Conservation (phyloP, 2,329 filamentous ascomycete species). For the Xylaria polymorpha region DNA sequence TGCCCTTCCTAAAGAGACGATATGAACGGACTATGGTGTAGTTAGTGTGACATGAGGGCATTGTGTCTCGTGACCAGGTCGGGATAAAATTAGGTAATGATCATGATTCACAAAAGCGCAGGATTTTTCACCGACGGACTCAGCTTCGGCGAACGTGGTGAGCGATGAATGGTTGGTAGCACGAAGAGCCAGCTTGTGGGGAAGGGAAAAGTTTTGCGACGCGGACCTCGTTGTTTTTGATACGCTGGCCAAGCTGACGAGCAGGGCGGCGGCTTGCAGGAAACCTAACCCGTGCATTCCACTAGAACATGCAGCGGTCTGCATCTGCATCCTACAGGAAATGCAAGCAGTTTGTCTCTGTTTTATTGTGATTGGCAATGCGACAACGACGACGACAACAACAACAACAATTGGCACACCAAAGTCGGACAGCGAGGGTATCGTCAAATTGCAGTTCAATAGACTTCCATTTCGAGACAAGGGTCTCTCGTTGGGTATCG, state of each 20-base stretch:
- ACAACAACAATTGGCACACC: not conserved
- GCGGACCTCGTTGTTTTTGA: slow-evolving; percentile 19
- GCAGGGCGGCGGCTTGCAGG: slow-evolving; percentile 11
- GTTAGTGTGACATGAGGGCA: not conserved
- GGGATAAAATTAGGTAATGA: not conserved
- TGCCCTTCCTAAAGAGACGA: not conserved
- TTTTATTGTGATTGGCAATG: slow-evolving; percentile 26
- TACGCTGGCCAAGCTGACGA: slow-evolving; percentile 14
- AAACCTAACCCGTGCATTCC: slow-evolving; percentile 15
- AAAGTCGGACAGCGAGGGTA: slow-evolving; percentile 22
- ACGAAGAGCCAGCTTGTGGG: slow-evolving; percentile 23
- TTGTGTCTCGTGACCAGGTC: not conserved
- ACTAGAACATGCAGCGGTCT: not conserved
- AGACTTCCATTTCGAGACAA: slow-evolving; percentile 22
- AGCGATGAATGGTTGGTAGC: slow-evolving; percentile 31
- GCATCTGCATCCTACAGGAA: slow-evolving; percentile 5
- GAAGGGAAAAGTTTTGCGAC: slow-evolving; percentile 15
- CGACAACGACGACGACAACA: not conserved
- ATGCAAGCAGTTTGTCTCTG: not conserved
- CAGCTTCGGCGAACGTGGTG: slow-evolving; percentile 30
- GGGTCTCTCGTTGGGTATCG: slow-evolving; percentile 19
- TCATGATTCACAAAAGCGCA: slow-evolving; percentile 4
- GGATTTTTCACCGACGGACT: slow-evolving; percentile 21
- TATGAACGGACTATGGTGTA: not conserved
- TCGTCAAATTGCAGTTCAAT: slow-evolving; percentile 28